phyloP scores from a whole-genome alignment of 768 basidiomycete species.

The Chalciporus pseudorubinellus region DNA sequence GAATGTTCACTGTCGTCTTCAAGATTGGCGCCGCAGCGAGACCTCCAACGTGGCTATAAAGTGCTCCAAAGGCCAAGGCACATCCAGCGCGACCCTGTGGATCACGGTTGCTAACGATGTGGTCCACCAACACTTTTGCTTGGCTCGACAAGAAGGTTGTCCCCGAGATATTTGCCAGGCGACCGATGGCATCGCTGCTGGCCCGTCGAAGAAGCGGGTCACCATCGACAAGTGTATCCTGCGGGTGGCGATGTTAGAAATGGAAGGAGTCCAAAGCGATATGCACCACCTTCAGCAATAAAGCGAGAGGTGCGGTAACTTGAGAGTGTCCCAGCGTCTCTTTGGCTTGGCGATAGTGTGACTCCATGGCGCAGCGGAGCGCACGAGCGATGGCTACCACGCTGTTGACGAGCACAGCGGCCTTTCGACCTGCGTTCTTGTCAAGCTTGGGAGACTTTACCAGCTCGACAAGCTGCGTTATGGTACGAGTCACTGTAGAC shows the following conservation, averaged over 20 bases:
- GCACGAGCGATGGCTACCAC: slow-evolving; percentile 70
- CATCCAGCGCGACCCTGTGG: slow-evolving; percentile 92
- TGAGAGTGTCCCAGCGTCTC: slow-evolving; percentile 67
- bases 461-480: slow-evolving; percentile 61
- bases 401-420: slow-evolving; percentile 81
- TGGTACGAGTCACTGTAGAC: slow-evolving; percentile 48
- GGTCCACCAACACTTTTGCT: slow-evolving; percentile 88
- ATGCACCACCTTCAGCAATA: slow-evolving; percentile 74
- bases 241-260: slow-evolving; percentile 8
- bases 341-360: slow-evolving; percentile 54
- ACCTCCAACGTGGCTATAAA: slow-evolving; percentile 89
- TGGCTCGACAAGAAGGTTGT: slow-evolving; percentile 82
- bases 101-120: slow-evolving; percentile 92
- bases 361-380: slow-evolving; percentile 54
- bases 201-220: slow-evolving; percentile 74
- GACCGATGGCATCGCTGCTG: slow-evolving; percentile 86
- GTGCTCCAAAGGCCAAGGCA: slow-evolving; percentile 86
- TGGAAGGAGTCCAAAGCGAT: slow-evolving; percentile 3
- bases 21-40: slow-evolving; percentile 92
- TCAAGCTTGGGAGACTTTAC: slow-evolving; percentile 78
- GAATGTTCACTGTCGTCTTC: slow-evolving; percentile 92
- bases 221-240: slow-evolving; percentile 81
- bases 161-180: slow-evolving; percentile 78
- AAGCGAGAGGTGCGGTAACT: slow-evolving; percentile 58
- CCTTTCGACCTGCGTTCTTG: slow-evolving; percentile 80